Evolutionary conservation across 2,329 filamentous ascomycete genomes (phyloP).

Genomic region (Claviceps sorghi): DNA sequence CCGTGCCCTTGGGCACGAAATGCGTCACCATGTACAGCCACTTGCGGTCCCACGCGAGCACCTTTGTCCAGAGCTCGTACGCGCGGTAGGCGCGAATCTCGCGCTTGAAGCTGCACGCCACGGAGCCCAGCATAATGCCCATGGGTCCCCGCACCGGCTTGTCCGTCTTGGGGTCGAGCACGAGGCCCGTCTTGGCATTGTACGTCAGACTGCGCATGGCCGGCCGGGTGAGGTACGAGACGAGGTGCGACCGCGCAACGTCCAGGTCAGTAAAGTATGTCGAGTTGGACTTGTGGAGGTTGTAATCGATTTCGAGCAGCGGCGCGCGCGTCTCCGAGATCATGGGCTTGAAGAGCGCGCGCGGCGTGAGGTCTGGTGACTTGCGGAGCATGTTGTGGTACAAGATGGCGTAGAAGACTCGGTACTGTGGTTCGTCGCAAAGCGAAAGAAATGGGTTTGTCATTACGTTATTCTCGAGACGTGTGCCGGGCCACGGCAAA

Average conservation of each 20-base stretch:
- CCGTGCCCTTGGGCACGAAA: slow-evolving; percentile 50
- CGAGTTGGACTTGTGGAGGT: slow-evolving; percentile 67
- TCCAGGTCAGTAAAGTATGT: slow-evolving; percentile 85
- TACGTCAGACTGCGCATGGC: slow-evolving; percentile 8
- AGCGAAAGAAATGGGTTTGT: neutral
- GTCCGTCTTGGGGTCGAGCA: slow-evolving; percentile 32
- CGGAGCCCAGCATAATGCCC: slow-evolving; percentile 55
- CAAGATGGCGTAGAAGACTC: slow-evolving; percentile 43
- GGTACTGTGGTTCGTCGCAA: slow-evolving; percentile 27
- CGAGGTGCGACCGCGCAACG: slow-evolving; percentile 65
- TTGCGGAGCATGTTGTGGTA: slow-evolving; percentile 37
- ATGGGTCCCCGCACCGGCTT: slow-evolving; percentile 38
- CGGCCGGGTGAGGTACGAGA: slow-evolving; percentile 50
- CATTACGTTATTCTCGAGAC: neutral
- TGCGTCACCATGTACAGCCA: slow-evolving; percentile 67
- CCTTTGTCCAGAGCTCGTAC: slow-evolving; percentile 60
- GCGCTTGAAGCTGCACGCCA: slow-evolving; percentile 57
- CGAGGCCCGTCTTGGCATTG: slow-evolving; percentile 19
- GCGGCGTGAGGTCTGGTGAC: slow-evolving; percentile 34
- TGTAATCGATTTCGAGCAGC: slow-evolving; percentile 71
- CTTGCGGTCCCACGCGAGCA: slow-evolving; percentile 66
- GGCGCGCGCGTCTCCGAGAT: slow-evolving; percentile 53
- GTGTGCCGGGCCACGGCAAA: neutral
- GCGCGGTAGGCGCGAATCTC: slow-evolving; percentile 56
- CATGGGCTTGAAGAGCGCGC: slow-evolving; percentile 58